Evolutionary conservation across 1,284 basidiomycete species (phyloP), one percentile per base, ranked within the genome.

Genomic region (Quambalaria eucalypti): DNA sequence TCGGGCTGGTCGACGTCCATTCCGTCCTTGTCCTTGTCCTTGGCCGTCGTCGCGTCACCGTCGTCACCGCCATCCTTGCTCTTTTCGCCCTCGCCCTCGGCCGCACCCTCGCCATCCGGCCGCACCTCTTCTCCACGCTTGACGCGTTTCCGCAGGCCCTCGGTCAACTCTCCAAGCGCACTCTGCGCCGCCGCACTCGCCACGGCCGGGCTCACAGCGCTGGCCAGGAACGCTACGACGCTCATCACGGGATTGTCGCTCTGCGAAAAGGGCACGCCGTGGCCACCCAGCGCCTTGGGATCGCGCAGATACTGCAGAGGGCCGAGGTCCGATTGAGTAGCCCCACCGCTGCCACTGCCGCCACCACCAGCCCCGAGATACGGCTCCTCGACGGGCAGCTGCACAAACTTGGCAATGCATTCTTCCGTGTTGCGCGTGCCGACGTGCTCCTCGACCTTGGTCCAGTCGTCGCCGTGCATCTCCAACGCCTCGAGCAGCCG

Each of bases 401-500:
- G 87, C 54, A 99, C 80, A 82, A 99, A 99, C 74, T 90, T 88
- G 66, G 87, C 85, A 66, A 99, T 88, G 76, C 93, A 97, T 77
- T 95, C 89, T 73, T 97, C 91, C 36, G 90, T 86, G 16, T 85
- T 85, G 47, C 91, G 82, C 23, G 90, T 90, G 12, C 86, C 88
- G 47, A 98, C 90, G 73, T 98, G 92, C 65, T 90, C 86, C 60
- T 90, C 86, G 56, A 98, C 85, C 33, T 84, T 83, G 28, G 84
- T 85, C 93, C 92, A 98, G 74, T 97, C 93, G 73, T 97, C 93
- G 64, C 96, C 90, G 76, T 86, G 91, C 89, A 98, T 93, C 78
- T 99, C 93, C 50, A 98, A 83, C 16, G 87, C 95, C 77, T 98
- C 93, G 19, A 98, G 81, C 14, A 99, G 80, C 2, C 89, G 78